Evolutionary conservation across 2,329 filamentous ascomycete species (phyloP).

Genomic region (Thielaviopsis musarum): DNA sequence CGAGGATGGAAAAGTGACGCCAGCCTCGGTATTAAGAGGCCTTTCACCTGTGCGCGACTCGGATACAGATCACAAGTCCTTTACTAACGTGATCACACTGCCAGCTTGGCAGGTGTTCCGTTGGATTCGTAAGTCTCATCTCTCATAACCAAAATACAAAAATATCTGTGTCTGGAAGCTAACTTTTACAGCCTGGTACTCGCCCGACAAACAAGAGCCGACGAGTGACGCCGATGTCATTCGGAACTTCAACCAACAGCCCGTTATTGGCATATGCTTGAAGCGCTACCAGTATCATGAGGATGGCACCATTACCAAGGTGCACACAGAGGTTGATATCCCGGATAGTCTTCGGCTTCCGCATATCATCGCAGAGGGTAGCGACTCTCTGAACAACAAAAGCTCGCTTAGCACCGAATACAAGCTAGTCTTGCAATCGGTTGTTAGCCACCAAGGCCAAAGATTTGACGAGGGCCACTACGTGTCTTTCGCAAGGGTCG

Average conservation of each 20-base stretch:
- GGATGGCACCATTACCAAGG: conserved; percentile 17
- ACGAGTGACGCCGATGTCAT: conserved; percentile 63
- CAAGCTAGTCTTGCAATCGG: conserved; percentile 77
- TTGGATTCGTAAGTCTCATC: conserved; percentile 57
- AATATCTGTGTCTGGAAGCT: conserved; percentile 16
- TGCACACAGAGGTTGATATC: conserved; percentile 70
- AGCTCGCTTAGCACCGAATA: conserved; percentile 72
- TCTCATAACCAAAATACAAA: not conserved
- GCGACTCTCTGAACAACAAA: conserved; percentile 21
- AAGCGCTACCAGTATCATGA: conserved; percentile 50
- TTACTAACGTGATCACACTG: conserved; percentile 73
- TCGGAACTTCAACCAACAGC: conserved; percentile 70
- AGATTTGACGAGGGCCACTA: conserved; percentile 64
- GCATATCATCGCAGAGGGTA: conserved; percentile 52
- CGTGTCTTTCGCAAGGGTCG: conserved; percentile 65
- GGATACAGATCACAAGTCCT: conserved; percentile 28
- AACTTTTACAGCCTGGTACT: conserved; percentile 60
- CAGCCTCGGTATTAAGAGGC: conserved; percentile 21
- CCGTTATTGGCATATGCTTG: conserved; percentile 80
- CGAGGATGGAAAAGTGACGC: conserved; percentile 20
- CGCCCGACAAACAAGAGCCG: conserved; percentile 35
- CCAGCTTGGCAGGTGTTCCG: conserved; percentile 97
- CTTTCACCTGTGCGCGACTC: conserved; percentile 14
- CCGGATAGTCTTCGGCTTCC: conserved; percentile 66
- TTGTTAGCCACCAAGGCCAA: conserved; percentile 73